These are phyloP conservation scores for Podaxis mareebaensis DNA, from an alignment of 768 basidiomycete species.

Conservation along the genomic window DNA sequence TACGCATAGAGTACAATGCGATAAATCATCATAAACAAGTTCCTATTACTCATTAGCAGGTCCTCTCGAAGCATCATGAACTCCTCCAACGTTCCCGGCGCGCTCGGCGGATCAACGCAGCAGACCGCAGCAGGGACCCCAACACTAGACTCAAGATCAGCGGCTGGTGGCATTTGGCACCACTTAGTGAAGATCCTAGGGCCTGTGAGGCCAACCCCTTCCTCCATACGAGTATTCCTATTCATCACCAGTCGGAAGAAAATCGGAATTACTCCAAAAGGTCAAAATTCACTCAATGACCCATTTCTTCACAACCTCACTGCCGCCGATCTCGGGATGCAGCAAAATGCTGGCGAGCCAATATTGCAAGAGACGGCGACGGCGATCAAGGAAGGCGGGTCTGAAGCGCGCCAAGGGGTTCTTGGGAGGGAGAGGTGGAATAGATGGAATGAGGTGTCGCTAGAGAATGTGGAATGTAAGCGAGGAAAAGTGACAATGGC, in stretches of 20 bases:
- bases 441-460: slow-evolving; percentile 42
- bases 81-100: not conserved
- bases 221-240: not conserved
- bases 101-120: not conserved
- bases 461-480: slow-evolving; percentile 25
- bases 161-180: not conserved
- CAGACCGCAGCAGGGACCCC: not conserved
- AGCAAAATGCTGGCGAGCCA: slow-evolving; percentile 67
- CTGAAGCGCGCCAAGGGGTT: slow-evolving; percentile 66
- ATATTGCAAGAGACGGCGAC: slow-evolving; percentile 59
- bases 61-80: not conserved
- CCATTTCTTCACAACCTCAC: slow-evolving; percentile 61
- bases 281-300: slow-evolving; percentile 34
- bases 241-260: not conserved
- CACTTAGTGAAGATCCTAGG: not conserved
- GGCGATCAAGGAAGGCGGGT: slow-evolving; percentile 64
- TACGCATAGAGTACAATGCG: not conserved
- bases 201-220: not conserved
- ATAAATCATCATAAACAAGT: not conserved
- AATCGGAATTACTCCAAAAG: no score
- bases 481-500: not conserved
- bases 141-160: not conserved
- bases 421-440: slow-evolving; percentile 70
- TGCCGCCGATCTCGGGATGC: slow-evolving; percentile 71
- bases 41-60: not conserved